Conservation (phyloP, 768 basidiomycete species). For the Clathrus columnatus region DNA sequence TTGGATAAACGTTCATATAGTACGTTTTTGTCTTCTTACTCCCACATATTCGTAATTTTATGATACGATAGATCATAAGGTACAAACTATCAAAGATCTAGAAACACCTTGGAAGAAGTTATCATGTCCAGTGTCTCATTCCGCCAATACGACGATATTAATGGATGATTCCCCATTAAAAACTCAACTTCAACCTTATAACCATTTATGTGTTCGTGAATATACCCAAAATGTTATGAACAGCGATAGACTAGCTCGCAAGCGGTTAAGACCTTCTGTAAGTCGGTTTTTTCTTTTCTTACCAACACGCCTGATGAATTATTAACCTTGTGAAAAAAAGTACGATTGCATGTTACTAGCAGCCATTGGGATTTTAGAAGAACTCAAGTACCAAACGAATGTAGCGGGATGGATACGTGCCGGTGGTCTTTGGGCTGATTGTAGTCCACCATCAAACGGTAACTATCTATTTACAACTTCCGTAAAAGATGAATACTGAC, state of each 20-base stretch:
- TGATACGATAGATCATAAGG: constrained; percentile 6
- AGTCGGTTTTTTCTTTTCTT: not conserved
- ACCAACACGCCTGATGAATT: not conserved
- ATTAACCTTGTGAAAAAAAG: not conserved
- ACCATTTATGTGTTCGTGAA: constrained; percentile 70
- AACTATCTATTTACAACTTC: not conserved
- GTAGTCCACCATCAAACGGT: not conserved
- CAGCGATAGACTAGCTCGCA: not conserved
- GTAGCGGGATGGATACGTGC: constrained; percentile 58
- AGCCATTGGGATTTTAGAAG: constrained; percentile 60
- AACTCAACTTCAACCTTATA: constrained; percentile 66
- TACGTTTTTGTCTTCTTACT: constrained; percentile 9
- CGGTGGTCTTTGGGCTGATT: constrained; percentile 36
- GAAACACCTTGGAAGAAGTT: constrained; percentile 15
- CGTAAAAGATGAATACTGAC: not conserved
- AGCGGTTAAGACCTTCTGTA: not conserved
- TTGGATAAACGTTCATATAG: constrained; percentile 16
- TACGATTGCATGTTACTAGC: constrained; percentile 41
- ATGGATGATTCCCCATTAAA: constrained; percentile 46
- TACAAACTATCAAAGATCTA: constrained; percentile 32
- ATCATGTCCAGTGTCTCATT: constrained; percentile 22
- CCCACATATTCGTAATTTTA: not conserved
- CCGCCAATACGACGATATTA: constrained; percentile 39
- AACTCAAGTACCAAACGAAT: constrained; percentile 47
- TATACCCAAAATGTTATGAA: constrained; percentile 33